phyloP scores from a whole-genome alignment of 176 grass and related monocot genomes.

The Phoenix dactylifera region DNA sequence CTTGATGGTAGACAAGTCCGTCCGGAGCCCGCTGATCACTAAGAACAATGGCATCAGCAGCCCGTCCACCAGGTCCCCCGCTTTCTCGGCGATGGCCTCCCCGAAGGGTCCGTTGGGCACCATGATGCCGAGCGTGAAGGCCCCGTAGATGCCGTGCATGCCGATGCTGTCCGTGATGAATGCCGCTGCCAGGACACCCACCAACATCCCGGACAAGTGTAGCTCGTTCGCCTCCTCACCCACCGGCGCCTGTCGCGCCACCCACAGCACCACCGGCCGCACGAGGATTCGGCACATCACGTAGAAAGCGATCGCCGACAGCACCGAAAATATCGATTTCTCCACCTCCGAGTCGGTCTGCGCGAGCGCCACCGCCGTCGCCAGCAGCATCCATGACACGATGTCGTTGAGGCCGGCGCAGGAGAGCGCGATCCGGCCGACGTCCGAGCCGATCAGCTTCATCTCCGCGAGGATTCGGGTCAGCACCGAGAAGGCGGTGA shows the following conservation, averaged over 20 bases:
- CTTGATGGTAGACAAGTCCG: neutral
- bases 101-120: slow-evolving; percentile 64
- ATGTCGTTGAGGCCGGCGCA: slow-evolving; percentile 44
- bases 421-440: slow-evolving; percentile 58
- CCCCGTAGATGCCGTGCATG: slow-evolving; percentile 57
- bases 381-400: slow-evolving; percentile 35
- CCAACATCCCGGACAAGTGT: no score
- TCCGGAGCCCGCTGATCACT: slow-evolving; percentile 2
- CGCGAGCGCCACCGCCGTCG: slow-evolving; percentile 33
- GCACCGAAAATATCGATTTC: slow-evolving; percentile 35
- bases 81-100: slow-evolving; percentile 46
- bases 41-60: neutral
- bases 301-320: slow-evolving; percentile 21
- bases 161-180: neutral
- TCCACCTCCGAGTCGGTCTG: slow-evolving; percentile 11
- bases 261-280: no score
- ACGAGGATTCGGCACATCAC: slow-evolving; percentile 1
- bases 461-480: slow-evolving; percentile 52
- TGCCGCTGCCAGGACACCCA: no score
- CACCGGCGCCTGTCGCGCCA: no score
- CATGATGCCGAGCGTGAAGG: slow-evolving; percentile 50
- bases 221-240: no score
- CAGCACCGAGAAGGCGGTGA: slow-evolving; percentile 63
- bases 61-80: slow-evolving; percentile 24
- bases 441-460: slow-evolving; percentile 55